Conservation (phyloP, 1,139 yeast species). For the Kluyveromyces sp. region DNA sequence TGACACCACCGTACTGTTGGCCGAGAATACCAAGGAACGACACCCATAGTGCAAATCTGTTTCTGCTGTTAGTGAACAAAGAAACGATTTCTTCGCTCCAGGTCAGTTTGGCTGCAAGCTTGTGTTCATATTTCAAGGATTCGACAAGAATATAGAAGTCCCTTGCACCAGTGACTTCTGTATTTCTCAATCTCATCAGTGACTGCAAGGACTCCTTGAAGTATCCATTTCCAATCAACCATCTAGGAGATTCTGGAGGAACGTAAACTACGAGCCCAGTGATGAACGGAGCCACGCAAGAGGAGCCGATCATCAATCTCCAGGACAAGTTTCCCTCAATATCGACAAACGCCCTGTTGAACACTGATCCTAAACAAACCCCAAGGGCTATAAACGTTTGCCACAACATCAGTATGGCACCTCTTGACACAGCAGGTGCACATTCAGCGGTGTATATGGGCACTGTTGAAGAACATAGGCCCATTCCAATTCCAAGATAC, state of each 20-base stretch:
- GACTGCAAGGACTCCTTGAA: constrained; percentile 34
- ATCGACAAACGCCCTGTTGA: constrained; percentile 34
- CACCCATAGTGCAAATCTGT: constrained; percentile 48
- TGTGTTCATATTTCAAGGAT: constrained; percentile 38
- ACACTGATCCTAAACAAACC: constrained; percentile 34
- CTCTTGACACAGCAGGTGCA: constrained; percentile 45
- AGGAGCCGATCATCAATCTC: constrained; percentile 37
- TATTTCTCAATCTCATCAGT: constrained; percentile 33
- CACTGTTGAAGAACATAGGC: constrained; percentile 35
- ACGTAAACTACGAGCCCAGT: constrained; percentile 19
- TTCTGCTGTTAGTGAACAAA: constrained; percentile 43
- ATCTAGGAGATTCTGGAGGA: constrained; percentile 43
- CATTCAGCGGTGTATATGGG: constrained; percentile 46
- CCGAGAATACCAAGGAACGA: constrained; percentile 50
- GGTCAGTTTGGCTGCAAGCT: constrained; percentile 33
- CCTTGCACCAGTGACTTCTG: constrained; percentile 41
- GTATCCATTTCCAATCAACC: constrained; percentile 38
- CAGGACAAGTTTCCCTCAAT: constrained; percentile 28
- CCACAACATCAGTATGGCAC: constrained; percentile 37
- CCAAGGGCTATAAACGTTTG: constrained; percentile 37
- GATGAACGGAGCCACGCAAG: constrained; percentile 31
- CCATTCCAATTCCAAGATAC: constrained; percentile 35
- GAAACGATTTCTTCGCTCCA: constrained; percentile 37
- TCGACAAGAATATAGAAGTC: constrained; percentile 43
- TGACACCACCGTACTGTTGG: constrained; percentile 57